A percentile compares a stretch with the other conserved stretches of the same genome.
Evolutionary conservation across 2,329 filamentous ascomycete species (phyloP).

Genomic region (Epichloe festucae): DNA sequence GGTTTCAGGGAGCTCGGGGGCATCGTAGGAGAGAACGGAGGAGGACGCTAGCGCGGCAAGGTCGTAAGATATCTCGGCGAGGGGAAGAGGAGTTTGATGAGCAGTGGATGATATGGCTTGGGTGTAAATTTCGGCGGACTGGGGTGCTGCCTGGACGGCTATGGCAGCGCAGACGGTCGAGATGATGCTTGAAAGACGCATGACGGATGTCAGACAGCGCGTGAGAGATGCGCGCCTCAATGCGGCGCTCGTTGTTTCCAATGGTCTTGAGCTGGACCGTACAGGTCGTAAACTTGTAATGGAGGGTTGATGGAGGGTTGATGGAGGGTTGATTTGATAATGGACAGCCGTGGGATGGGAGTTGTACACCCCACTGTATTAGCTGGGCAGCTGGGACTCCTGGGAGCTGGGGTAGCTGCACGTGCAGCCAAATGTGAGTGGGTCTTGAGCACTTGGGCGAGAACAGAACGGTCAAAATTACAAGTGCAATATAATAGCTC

Average conservation of each 20-base stretch:
- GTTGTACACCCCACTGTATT: too few species aligned
- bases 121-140: conserved; percentile 39
- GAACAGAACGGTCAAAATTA: not conserved
- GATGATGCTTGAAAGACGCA: conserved; percentile 29
- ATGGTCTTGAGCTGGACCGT: not conserved
- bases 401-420: not conserved
- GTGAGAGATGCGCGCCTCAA: not conserved
- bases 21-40: conserved; percentile 40
- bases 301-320: not conserved
- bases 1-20: conserved; percentile 36
- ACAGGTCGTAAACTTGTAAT: not conserved
- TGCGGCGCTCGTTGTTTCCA: not conserved
- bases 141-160: conserved; percentile 25
- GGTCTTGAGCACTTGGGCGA: not conserved
- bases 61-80: conserved; percentile 46
- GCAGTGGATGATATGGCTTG: conserved; percentile 31
- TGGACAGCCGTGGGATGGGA: too few species aligned
- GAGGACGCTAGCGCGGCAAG: conserved; percentile 28
- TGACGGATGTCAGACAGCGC: conserved; percentile 12
- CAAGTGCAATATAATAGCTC: not conserved
- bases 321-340: not conserved
- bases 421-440: not conserved
- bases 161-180: conserved; percentile 30
- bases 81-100: conserved; percentile 20
- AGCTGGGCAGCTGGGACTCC: too few species aligned